These are phyloP conservation scores for Colletotrichum cuscutae DNA, from an alignment of 2,329 filamentous ascomycete species.

Conservation along the genomic window DNA sequence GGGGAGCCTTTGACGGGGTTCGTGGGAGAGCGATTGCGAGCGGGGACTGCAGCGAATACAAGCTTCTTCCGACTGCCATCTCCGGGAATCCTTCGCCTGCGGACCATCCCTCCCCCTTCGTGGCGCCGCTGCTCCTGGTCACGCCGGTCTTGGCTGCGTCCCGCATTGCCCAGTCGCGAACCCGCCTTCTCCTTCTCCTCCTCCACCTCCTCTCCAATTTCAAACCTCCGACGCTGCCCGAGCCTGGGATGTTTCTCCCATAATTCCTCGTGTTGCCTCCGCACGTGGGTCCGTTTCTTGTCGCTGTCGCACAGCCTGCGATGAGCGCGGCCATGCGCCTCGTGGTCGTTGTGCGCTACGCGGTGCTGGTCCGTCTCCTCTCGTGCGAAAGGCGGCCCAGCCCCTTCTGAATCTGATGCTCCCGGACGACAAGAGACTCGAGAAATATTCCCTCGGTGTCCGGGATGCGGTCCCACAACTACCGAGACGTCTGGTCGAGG, in stretches of 20 bases:
- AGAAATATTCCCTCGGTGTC: background rate
- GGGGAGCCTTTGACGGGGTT: background rate
- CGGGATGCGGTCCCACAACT: background rate
- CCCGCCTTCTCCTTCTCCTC: background rate
- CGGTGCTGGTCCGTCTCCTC: background rate
- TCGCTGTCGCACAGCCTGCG: background rate
- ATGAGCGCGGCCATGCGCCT: background rate
- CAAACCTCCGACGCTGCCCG: background rate
- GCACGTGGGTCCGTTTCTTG: conserved; percentile 4
- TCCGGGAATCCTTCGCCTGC: background rate
- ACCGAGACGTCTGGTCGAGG: background rate
- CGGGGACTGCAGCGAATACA: background rate
- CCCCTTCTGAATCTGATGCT: conserved; percentile 1
- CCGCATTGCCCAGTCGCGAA: background rate
- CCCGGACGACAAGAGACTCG: background rate
- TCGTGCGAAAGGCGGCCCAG: conserved; percentile 1
- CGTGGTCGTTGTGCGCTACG: background rate
- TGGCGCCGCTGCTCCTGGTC: conserved; percentile 21
- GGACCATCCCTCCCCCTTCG: background rate
- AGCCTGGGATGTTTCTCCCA: background rate
- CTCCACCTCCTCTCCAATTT: background rate
- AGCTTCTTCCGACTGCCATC: background rate
- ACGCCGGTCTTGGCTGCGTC: conserved; percentile 4
- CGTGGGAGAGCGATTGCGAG: background rate
- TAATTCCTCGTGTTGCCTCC: conserved; percentile 4